Conservation (phyloP, 352 stramenopile species). For the Phytopythium kandeliae region DNA sequence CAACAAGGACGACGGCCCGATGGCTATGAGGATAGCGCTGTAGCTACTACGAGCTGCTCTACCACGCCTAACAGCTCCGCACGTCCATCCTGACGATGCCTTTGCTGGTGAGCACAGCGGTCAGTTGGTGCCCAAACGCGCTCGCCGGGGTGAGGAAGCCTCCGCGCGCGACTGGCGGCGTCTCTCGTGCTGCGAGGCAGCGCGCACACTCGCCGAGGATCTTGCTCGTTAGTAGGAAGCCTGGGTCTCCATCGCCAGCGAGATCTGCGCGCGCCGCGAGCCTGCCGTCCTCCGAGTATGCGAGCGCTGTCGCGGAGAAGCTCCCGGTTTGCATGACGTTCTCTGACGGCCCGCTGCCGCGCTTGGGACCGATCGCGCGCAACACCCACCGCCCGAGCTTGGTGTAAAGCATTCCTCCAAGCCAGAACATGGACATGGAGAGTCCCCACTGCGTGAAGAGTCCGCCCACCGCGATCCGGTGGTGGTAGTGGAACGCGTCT, state of each 20-base stretch:
- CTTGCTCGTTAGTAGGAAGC: slow-evolving; percentile 33
- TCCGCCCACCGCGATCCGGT: slow-evolving; percentile 29
- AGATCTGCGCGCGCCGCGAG: slow-evolving; percentile 15
- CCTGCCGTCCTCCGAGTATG: slow-evolving; percentile 22
- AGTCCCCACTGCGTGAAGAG: slow-evolving; percentile 21
- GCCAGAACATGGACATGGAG: slow-evolving; percentile 16
- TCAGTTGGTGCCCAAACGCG: slow-evolving; percentile 30
- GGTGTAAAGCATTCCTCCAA: slow-evolving; percentile 32
- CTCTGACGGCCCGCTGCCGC: slow-evolving; percentile 64
- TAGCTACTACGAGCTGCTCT: too few species aligned
- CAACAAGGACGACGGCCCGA: too few species aligned
- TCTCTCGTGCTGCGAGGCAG: slow-evolving; percentile 22
- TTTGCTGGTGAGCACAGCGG: slow-evolving; percentile 26
- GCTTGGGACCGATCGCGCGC: slow-evolving; percentile 44
- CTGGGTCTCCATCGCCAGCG: slow-evolving; percentile 22
- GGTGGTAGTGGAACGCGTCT: slow-evolving; percentile 36
- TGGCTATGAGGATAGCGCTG: too few species aligned
- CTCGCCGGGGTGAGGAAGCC: slow-evolving; percentile 38
- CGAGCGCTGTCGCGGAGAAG: slow-evolving; percentile 43
- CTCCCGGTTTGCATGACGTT: slow-evolving; percentile 60
- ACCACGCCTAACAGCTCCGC: background rate
- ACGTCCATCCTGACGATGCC: slow-evolving; percentile 13
- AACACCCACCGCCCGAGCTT: slow-evolving; percentile 46
- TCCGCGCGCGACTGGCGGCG: slow-evolving; percentile 12
- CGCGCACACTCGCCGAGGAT: slow-evolving; percentile 37